Evolutionary conservation across 352 stramenopile species (phyloP), one percentile per base, ranked within the genome.

Genomic region (Globisporangium perplexum): DNA sequence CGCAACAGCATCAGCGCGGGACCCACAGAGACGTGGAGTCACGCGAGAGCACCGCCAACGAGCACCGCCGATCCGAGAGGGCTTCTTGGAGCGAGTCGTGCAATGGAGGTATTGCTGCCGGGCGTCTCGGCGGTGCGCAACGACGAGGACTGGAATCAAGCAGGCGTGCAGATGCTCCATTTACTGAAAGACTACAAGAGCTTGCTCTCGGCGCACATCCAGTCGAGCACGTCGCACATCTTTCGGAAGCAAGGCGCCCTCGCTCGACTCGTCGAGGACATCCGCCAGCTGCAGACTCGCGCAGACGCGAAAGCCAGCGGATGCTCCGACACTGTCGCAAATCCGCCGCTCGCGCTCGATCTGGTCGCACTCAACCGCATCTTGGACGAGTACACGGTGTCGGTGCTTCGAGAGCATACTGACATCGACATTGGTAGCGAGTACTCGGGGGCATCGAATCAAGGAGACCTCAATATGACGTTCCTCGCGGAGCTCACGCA

Each of bases 211-310:
- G 50, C 65, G 2, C 66, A 80, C 26, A 74, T 81, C 31, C 60
- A 77, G 46, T 59, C 64, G 3, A 76, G 71, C 46, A 71, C 65
- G 14, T 42, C 60, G n/a, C 65, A 74, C 4, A 74, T 83, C n/a
- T 80, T 78, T 30, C 60, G 66, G 5, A 75, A 65, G 14, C 72
- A 83, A 45, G 70, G 68, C 1, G 36, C 56, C 5, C 62, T 83
- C 22, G 72, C 72, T 23, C 57, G 62, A 17, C 47, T 74, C 12
- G 59, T 73, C 1, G 65, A 78, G 10, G 54, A 70, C 18, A 51
- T 74, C 3, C 53, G 59, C 0, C 55, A 62, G 31, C 42, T 57
- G 7, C 26, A 50, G 1, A 31, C 26, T 2, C 33, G 42, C 18
- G n/a, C 43, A 50, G 57, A 52, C 18, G 30, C 26, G 8, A 22